phyloP scores from a whole-genome alignment of 148 eudicot genomes.

The Pharnaceum exiguum region DNA sequence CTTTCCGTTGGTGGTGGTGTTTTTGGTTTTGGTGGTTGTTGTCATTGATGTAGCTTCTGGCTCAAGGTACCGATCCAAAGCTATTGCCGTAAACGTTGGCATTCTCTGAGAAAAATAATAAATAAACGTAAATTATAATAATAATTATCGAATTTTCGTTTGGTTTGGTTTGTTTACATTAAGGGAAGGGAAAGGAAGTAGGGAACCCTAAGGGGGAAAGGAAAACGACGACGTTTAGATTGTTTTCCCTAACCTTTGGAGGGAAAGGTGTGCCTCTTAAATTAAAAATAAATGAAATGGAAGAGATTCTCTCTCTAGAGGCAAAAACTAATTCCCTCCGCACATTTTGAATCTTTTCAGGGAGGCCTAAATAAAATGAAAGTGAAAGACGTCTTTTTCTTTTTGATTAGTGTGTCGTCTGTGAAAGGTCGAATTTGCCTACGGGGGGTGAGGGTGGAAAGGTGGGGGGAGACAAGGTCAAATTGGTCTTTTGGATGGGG shows the following conservation, averaged over 20 bases:
- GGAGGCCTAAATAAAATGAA: too few relatives aligned
- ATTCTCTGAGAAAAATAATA: constrained; percentile 39
- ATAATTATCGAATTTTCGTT: not conserved
- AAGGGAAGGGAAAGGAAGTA: constrained; percentile 7
- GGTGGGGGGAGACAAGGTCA: too few relatives aligned
- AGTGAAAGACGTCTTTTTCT: too few relatives aligned
- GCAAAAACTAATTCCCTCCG: constrained; percentile 1
- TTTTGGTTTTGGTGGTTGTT: constrained; percentile 32
- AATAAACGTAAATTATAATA: not conserved
- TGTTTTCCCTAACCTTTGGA: constrained; percentile 29
- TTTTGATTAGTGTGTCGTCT: not conserved
- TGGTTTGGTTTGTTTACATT: too few relatives aligned
- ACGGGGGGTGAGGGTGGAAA: too few relatives aligned
- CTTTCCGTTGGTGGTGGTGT: constrained; percentile 30
- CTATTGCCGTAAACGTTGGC: constrained; percentile 74
- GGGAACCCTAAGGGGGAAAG: constrained; percentile 14
- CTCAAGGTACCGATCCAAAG: constrained; percentile 72
- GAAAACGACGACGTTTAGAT: constrained; percentile 10
- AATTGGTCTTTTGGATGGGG: not conserved
- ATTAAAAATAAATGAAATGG: not conserved
- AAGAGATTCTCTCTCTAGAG: not conserved
- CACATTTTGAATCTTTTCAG: constrained; percentile 12
- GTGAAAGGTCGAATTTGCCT: not conserved
- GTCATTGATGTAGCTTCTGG: constrained; percentile 47
- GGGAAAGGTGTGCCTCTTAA: not conserved